Percentiles rank a stretch among this genome's conserved stretches.
phyloP scores from a whole-genome alignment of 495 filamentous ascomycete genomes.

The Xylaria acuta region DNA sequence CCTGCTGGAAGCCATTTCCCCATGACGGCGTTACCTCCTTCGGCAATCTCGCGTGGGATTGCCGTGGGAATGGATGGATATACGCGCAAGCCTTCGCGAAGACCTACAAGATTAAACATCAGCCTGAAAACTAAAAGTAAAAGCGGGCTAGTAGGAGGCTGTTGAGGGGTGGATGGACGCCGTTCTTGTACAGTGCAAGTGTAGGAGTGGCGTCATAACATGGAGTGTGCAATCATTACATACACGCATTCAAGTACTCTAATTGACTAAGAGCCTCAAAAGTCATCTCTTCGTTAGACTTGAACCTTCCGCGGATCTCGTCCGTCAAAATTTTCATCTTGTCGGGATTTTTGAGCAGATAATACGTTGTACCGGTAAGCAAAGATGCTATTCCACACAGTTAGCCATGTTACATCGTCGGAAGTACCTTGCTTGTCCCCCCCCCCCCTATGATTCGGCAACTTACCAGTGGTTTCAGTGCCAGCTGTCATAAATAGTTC shows the following conservation, averaged over 20 bases:
- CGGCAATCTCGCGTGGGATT: conserved; percentile 52
- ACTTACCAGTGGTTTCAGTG: conserved; percentile 22
- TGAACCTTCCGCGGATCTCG: conserved; percentile 59
- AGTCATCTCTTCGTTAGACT: conserved; percentile 56
- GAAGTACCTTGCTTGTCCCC: neutral
- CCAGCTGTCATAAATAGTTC: conserved; percentile 26
- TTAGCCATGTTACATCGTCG: conserved; percentile 3
- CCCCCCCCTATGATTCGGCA: neutral
- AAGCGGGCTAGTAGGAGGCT: neutral
- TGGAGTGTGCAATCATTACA: neutral
- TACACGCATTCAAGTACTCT: conserved; percentile 60
- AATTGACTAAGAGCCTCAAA: conserved; percentile 50
- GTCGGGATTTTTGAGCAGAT: conserved; percentile 53
- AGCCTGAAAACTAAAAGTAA: neutral
- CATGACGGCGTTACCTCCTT: conserved; percentile 51
- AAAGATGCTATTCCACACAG: conserved; percentile 25
- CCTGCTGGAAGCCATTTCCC: conserved; percentile 52
- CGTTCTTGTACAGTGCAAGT: neutral
- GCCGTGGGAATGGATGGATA: conserved; percentile 60
- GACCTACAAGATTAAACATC: conserved; percentile 1
- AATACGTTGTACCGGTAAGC: conserved; percentile 58
- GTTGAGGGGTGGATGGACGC: neutral
- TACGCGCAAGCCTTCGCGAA: conserved; percentile 63
- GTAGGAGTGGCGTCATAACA: neutral
- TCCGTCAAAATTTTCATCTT: conserved; percentile 47